These are phyloP conservation scores for Neoboletus magnificus DNA, from an alignment of 768 basidiomycete genomes.

Conservation along the genomic window DNA sequence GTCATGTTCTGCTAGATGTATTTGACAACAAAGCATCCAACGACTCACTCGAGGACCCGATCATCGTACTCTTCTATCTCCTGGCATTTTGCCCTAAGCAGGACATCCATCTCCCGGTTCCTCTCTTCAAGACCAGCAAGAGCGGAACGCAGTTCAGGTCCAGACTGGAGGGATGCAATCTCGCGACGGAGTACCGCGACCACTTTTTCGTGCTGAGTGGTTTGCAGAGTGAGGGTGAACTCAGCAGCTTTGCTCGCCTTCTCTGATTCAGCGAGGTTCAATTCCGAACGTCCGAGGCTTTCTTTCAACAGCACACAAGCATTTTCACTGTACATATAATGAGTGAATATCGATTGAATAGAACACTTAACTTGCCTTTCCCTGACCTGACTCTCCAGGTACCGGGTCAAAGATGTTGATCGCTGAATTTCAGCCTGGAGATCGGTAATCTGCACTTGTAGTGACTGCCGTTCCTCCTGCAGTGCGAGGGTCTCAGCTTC, in stretches of 20 bases:
- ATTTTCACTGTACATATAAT: slow-evolving; percentile 42
- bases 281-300: slow-evolving; percentile 40
- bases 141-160: slow-evolving; percentile 52
- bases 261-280: slow-evolving; percentile 50
- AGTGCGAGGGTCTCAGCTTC: slow-evolving; percentile 34
- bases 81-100: slow-evolving; percentile 61
- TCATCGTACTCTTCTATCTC: slow-evolving; percentile 89
- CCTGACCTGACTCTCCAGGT: slow-evolving; percentile 59
- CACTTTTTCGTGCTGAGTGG: slow-evolving; percentile 65
- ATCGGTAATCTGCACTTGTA: slow-evolving; percentile 55
- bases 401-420: slow-evolving; percentile 55
- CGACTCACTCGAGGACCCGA: slow-evolving; percentile 62
- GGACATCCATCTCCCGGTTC: slow-evolving; percentile 72
- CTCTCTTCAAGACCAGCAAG: slow-evolving; percentile 63
- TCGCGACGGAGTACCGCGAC: slow-evolving; percentile 57
- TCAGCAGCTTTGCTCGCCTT: slow-evolving; percentile 60
- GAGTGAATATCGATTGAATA: not conserved
- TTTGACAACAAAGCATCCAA: slow-evolving; percentile 1
- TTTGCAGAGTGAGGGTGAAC: slow-evolving; percentile 61
- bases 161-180: slow-evolving; percentile 47
- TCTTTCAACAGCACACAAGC: slow-evolving; percentile 37
- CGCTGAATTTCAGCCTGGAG: slow-evolving; percentile 67
- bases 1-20: not conserved
- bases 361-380: slow-evolving; percentile 48
- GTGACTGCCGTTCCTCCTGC: slow-evolving; percentile 48